A percentile compares a stretch with the other conserved stretches of the same genome.
phyloP scores from a whole-genome alignment of 352 stramenopile species.

The Phytophthora hybrid region DNA sequence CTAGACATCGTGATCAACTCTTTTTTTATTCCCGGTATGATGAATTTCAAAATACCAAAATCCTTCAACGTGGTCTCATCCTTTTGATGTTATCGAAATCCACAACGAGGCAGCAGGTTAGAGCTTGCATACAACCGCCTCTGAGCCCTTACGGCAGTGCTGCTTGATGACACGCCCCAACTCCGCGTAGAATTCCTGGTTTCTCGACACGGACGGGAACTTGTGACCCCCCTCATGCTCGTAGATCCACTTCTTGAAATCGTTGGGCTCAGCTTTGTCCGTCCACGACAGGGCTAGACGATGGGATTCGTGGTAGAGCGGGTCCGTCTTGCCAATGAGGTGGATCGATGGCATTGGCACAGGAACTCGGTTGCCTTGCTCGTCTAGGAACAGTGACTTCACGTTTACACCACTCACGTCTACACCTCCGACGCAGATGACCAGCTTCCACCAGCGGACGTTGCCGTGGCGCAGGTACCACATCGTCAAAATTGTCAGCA shows the following conservation, averaged over 20 bases:
- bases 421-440: slow-evolving; percentile 48
- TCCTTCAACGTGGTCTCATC: background rate
- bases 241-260: slow-evolving; percentile 38
- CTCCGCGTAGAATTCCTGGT: slow-evolving; percentile 36
- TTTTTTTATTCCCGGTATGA: background rate
- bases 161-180: slow-evolving; percentile 31
- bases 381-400: slow-evolving; percentile 49
- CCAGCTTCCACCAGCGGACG: slow-evolving; percentile 49
- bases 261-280: slow-evolving; percentile 14
- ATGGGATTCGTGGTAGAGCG: slow-evolving; percentile 56
- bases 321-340: slow-evolving; percentile 68
- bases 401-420: slow-evolving; percentile 43
- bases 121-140: slow-evolving; percentile 10
- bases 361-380: slow-evolving; percentile 30
- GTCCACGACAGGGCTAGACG: slow-evolving; percentile 45
- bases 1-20: background rate
- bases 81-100: background rate
- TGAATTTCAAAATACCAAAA: background rate
- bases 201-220: slow-evolving; percentile 45
- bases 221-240: slow-evolving; percentile 49
- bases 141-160: slow-evolving; percentile 32
- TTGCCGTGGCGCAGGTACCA: slow-evolving; percentile 40
- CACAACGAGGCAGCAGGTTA: slow-evolving; percentile 5
- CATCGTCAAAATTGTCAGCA: slow-evolving; percentile 53
- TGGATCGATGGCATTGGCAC: slow-evolving; percentile 55